Evolutionary conservation across 768 basidiomycete genomes (phyloP), one percentile per base, ranked within the genome.

Genomic region (Hydnum rufescens): DNA sequence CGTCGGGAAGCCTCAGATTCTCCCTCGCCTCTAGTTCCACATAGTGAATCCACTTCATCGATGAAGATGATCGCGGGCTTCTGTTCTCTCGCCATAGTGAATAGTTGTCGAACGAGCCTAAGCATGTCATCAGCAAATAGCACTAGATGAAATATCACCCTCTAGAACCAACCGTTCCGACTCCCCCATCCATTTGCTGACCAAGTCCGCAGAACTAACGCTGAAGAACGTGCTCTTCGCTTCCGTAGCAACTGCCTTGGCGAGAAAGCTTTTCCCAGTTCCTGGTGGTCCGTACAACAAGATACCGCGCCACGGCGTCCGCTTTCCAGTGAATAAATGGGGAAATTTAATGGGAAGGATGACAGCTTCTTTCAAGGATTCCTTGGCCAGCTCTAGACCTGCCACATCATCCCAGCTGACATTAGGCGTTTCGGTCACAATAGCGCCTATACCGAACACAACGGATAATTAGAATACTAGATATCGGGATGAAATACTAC

Each of bases 301-400:
- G 51, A 99, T 97, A 4, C 95, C 95, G 47, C 74, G 74, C 95
- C 95, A 97, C 2, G 95, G 93, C 5, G 92, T 96, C 18, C 95
- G 81, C 65, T 97, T 97, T 34, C 93, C 95, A 1, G 92, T 96
- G 67, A 99, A 99, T 28, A 99, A 74, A 66, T 96, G 90, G 1
- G 95, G 95, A 60, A 96, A 97, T 65, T 97, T 97, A 74, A 96
- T 96, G 3, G 95, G 95, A n/a, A 99, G 72, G 63, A 97, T 95
- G 63, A 97, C 95, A 32, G 95, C 93, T 64, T 97, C 95, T 64
- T 97, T 96, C 61, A 99, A 68, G 3, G 93, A 76, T 39, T 92
- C 90, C 66, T 97, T 99, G 42, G 93, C 95, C 26, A 76, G 78
- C 61, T 93, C 90, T 5, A 99, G 73, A 47, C 95, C 95, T 16